Percentiles rank a stretch among this genome's conserved stretches.
These are phyloP conservation scores for Cladosporium sp. DNA, from an alignment of 2,329 filamentous ascomycete species.

Conservation along the genomic window DNA sequence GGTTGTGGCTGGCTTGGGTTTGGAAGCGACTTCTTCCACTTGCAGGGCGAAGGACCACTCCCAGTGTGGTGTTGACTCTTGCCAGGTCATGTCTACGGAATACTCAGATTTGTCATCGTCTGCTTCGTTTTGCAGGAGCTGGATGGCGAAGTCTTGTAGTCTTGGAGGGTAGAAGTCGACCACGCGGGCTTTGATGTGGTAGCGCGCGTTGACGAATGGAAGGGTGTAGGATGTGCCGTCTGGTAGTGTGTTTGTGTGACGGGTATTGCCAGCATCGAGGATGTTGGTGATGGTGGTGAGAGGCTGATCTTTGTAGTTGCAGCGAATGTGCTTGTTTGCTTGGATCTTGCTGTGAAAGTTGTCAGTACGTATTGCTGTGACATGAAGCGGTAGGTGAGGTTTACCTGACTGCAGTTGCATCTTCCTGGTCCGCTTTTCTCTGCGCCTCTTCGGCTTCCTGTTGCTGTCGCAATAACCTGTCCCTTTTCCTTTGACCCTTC, in stretches of 20 bases:
- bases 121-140: background rate
- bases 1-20: background rate
- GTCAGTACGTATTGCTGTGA: conserved; percentile 35
- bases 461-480: too few species aligned
- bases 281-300: conserved; percentile 45
- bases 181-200: conserved; percentile 67
- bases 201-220: conserved; percentile 56
- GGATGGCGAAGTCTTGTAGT: conserved; percentile 65
- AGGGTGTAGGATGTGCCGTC: conserved; percentile 18
- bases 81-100: conserved; percentile 15
- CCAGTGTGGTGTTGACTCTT: conserved; percentile 49
- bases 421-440: background rate
- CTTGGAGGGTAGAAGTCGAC: conserved; percentile 72
- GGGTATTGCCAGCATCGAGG: conserved; percentile 42
- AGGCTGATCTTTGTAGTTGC: conserved; percentile 40
- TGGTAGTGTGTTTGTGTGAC: conserved; percentile 41
- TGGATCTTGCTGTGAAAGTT: conserved; percentile 1
- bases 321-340: conserved; percentile 32
- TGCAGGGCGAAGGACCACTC: conserved; percentile 81
- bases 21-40: conserved; percentile 39
- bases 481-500: conserved; percentile 24
- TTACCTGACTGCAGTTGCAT: background rate
- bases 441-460: conserved; percentile 14
- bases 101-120: conserved; percentile 34
- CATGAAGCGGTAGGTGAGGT: background rate